phyloP scores from a whole-genome alignment of 306 rosid species.

The Boehmeria nivea region DNA sequence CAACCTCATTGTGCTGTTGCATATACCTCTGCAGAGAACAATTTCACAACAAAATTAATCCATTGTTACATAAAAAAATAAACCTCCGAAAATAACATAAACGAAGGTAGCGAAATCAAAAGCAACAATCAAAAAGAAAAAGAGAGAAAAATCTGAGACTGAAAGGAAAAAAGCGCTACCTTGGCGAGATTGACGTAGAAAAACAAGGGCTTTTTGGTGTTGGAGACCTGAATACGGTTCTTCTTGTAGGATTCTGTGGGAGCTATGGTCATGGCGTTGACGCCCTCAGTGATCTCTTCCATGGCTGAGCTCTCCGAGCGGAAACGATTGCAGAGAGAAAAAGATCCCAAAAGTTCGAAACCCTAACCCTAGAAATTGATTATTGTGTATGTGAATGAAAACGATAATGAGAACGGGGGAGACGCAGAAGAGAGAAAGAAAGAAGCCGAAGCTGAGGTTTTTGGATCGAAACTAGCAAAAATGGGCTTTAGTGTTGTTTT shows the following conservation, averaged over 20 bases:
- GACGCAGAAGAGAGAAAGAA: not conserved
- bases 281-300: constrained; percentile 58
- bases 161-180: constrained; percentile 21
- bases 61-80: not conserved
- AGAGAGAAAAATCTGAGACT: not conserved
- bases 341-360: constrained; percentile 19
- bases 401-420: not conserved
- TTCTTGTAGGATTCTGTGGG: constrained; percentile 39
- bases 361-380: constrained; percentile 15
- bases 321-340: not conserved
- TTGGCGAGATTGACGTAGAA: constrained; percentile 65
- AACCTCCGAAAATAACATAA: not conserved
- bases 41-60: not conserved
- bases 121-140: not conserved
- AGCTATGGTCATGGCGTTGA: constrained; percentile 36
- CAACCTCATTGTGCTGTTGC: constrained; percentile 59
- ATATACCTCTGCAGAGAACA: constrained; percentile 43
- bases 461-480: too few relatives aligned
- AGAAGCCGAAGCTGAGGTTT: too few relatives aligned
- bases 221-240: constrained; percentile 62
- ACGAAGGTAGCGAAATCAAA: not conserved
- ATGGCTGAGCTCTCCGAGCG: constrained; percentile 11
- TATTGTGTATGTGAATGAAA: not conserved
- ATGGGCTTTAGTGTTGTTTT: too few relatives aligned
- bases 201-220: constrained; percentile 54